phyloP scores from a whole-genome alignment of 1,139 yeast genomes.

The Debaryomyces fabryi region DNA sequence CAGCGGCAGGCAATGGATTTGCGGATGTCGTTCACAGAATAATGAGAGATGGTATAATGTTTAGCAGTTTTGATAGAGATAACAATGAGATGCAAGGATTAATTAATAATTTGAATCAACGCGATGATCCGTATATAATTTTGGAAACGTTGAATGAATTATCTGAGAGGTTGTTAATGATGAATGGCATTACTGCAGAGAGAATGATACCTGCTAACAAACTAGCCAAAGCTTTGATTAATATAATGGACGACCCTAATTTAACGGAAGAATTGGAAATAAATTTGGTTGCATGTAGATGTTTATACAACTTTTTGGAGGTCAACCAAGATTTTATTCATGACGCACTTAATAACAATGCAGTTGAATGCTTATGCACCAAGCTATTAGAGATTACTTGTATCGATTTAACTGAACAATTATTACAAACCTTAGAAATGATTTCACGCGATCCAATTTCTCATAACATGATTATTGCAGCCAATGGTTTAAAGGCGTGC shows the following conservation, averaged over 20 bases:
- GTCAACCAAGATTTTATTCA: constrained; percentile 69
- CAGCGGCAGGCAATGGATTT: constrained; percentile 21
- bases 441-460: constrained; percentile 60
- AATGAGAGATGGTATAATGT: constrained; percentile 40
- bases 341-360: constrained; percentile 66
- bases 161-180: constrained; percentile 66
- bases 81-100: constrained; percentile 41
- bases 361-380: constrained; percentile 65
- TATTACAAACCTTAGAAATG: constrained; percentile 73
- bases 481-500: constrained; percentile 69
- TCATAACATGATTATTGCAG: constrained; percentile 50
- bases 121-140: constrained; percentile 50
- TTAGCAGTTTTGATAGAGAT: constrained; percentile 30
- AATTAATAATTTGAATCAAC: constrained; percentile 43
- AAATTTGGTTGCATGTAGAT: constrained; percentile 82
- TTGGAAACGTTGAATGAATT: constrained; percentile 65
- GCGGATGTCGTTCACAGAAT: constrained; percentile 41
- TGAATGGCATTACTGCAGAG: constrained; percentile 65
- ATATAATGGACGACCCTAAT: constrained; percentile 58
- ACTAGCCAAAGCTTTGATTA: constrained; percentile 58
- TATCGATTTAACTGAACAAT: constrained; percentile 91
- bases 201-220: constrained; percentile 64
- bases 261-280: constrained; percentile 73
- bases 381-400: constrained; percentile 76
- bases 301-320: constrained; percentile 80